A percentile compares a stretch with the other conserved stretches of the same genome.
phyloP scores from a whole-genome alignment of 305 asterid species.

The Andrographis paniculata region DNA sequence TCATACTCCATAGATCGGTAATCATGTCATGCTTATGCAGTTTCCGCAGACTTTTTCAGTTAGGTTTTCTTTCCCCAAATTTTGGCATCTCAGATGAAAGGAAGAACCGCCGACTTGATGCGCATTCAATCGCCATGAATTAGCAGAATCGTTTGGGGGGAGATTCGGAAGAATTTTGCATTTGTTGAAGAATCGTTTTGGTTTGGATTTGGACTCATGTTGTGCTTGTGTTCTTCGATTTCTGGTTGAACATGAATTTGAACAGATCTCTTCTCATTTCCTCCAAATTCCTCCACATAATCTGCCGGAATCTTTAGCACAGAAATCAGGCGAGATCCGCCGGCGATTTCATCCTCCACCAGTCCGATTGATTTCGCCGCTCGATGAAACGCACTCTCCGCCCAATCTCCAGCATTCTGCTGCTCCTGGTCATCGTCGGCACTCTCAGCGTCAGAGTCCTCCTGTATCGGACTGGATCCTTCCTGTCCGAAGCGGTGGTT shows the following conservation, averaged over 20 bases:
- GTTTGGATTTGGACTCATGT: not conserved
- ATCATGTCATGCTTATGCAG: too few relatives aligned
- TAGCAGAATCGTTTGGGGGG: too few relatives aligned
- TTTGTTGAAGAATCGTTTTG: too few relatives aligned
- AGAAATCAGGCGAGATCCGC: conserved; percentile 1
- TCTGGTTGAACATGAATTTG: conserved; percentile 36
- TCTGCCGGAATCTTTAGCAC: conserved; percentile 32
- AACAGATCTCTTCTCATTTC: conserved; percentile 47
- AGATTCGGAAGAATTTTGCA: too few relatives aligned
- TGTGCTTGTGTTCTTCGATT: not conserved
- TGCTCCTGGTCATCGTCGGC: conserved; percentile 38
- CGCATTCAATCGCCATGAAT: too few relatives aligned
- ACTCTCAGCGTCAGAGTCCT: conserved; percentile 40
- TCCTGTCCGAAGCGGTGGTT: conserved; percentile 31
- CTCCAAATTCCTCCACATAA: conserved; percentile 52
- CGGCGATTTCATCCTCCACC: not conserved
- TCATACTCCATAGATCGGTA: too few relatives aligned
- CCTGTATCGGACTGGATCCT: conserved; percentile 33
- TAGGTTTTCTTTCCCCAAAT: too few relatives aligned
- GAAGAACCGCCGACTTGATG: too few relatives aligned
- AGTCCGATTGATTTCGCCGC: conserved; percentile 14
- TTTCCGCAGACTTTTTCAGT: too few relatives aligned
- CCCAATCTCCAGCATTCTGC: conserved; percentile 44
- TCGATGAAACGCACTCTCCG: conserved; percentile 57
- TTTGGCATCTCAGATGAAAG: too few relatives aligned